Base-by-base conservation (phyloP, 345 rosid genomes). In the Draba incana region DNA sequence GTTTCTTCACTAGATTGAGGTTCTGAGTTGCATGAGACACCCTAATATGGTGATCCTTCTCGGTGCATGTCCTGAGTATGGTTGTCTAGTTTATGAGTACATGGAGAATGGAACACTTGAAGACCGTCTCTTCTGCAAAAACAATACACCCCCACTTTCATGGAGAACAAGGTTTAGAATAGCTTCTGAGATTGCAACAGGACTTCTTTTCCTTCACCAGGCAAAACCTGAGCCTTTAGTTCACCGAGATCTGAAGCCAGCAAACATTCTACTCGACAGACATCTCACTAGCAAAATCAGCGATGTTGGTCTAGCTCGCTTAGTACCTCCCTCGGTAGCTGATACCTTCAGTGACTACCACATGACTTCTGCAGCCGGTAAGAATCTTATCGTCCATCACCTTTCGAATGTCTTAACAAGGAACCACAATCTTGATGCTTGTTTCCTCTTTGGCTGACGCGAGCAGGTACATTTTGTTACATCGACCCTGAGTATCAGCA, bases 401-500 rank as follows among this genome's bases (percentile, higher is more conserved):
- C 23, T 50, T 23, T 24, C 54, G 0, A 0, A 25, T 45, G 13
- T 54, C 64, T 11, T 38, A 48, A 57, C 44, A 41, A 50, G 5
- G 28, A 76, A 70, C 71, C 39, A 48, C 54, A 68, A 30, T 33
- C 43, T 86, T 16, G 57, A 74, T 49, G 49, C 48, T 50, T 31
- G 10, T 43, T 43, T 51, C 35, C 8, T 15, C 2, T 48, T 72
- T 47, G 33, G 88, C 81, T 25, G 3, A 31, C 11, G 23, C 14
- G 5, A 62, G 31, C 67, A 76, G 79, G 79, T 12, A 92, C 98
- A 28, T 86, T 92, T 58, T 89, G 84, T 57, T 90, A 90, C 66
- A 90, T 90, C 4, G 98, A 92, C 38, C 98, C 96, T 0, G 96
- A 90, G 75, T 90, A 92, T 68, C 98, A 88, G 72, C 96, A 85